Conservation (phyloP, 2,329 filamentous ascomycete species). For the Colletotrichum gigasporum region DNA sequence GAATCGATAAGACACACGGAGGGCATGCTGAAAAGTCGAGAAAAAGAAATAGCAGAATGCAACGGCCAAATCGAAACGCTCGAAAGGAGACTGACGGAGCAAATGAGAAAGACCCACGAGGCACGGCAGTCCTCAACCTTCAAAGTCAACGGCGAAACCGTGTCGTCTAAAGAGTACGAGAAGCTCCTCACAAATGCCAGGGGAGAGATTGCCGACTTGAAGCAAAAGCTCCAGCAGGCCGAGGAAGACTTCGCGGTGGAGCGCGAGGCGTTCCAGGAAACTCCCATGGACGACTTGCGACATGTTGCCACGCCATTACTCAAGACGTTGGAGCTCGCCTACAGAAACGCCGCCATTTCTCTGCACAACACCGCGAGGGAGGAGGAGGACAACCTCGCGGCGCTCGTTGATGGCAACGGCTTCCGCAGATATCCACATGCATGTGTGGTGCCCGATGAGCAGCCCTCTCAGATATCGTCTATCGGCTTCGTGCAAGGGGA, state of each 20-base stretch:
- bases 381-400: not conserved
- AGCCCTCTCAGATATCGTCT: not conserved
- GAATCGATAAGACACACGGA: too few relatives aligned
- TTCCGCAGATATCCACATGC: not conserved
- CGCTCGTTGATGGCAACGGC: not conserved
- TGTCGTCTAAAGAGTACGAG: not conserved
- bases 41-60: too few relatives aligned
- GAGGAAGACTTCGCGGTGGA: not conserved
- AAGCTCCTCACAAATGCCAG: slow-evolving; percentile 20
- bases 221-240: not conserved
- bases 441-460: not conserved
- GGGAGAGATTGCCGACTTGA: not conserved
- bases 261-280: not conserved
- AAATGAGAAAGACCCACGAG: not conserved
- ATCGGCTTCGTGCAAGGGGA: not conserved
- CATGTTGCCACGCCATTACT: not conserved
- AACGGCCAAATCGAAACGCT: not conserved
- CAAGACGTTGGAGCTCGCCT: not conserved
- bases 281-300: not conserved
- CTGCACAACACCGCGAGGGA: not conserved
- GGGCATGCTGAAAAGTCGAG: too few relatives aligned
- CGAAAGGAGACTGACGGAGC: not conserved
- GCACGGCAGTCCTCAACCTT: not conserved
- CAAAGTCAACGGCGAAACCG: not conserved
- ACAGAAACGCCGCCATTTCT: not conserved